Evolutionary conservation across 1,139 yeast genomes (phyloP), one percentile per base, ranked within the genome.

Genomic region (Kodamaea sp.): DNA sequence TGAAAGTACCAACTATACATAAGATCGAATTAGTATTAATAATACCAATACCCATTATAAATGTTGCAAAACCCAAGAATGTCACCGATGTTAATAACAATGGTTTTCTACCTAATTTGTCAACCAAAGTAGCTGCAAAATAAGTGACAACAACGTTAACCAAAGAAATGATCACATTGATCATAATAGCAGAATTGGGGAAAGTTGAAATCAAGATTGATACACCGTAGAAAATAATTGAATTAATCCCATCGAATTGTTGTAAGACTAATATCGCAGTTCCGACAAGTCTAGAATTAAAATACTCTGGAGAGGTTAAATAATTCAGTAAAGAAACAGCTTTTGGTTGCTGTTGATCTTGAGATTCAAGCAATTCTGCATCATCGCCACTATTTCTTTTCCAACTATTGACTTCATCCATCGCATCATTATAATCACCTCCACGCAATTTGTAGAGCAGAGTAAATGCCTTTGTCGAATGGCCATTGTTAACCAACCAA

Each of bases 191-290:
- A 41, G 78, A 70, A 15, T 74, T 65, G 2, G 97, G 96, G 49
- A 86, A 73, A 2, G 84, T 68, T 6, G 78, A 67, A 12, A 83
- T 72, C 40, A 92, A 70, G 4, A 90, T 85, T 6, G 87, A 78
- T 4, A 89, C 96, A 4, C 98, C 97, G 58, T 90, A 92, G 58
- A 90, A 88, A 23, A 90, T 79, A 45, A 92, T 88, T 1, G 96
- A 80, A 60, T 92, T 92, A 56, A 92, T 86, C 24, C 98, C 98
- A 51, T 90, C 81, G 46, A 90, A 78, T 58, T 92, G 98, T 62
- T 92, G 97, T 24, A 90, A 82, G n/a, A 82, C 67, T 71, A 90
- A 77, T 25, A 88, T 73, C 2, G 86, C 81, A 0, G 89, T 78
- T 4, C 90, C 84, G 1, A 82, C 86, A 27, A 75, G 54, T 35